phyloP scores from a whole-genome alignment of 805 yeast species.

The Trichomonascus vanleenenianus region DNA sequence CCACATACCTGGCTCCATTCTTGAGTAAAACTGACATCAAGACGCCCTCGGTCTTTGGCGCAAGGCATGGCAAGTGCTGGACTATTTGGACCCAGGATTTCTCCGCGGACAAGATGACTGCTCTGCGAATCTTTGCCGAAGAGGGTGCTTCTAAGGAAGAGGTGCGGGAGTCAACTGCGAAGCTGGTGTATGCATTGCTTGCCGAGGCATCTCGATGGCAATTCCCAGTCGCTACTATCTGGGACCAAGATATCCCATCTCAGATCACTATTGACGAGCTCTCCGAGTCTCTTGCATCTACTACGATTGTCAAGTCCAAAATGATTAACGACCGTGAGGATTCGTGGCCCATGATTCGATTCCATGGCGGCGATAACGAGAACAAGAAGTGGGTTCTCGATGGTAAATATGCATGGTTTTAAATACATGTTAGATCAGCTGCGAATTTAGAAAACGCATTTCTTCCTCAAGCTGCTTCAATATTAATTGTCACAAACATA shows the following conservation, averaged over 20 bases:
- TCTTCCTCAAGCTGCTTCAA: too few relatives aligned
- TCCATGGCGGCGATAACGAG: conserved; percentile 21
- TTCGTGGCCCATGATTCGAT: conserved; percentile 34
- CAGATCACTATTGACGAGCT: conserved; percentile 28
- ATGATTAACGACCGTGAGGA: conserved; percentile 8
- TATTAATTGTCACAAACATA: too few relatives aligned
- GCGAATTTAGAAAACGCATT: not conserved
- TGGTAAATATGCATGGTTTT: conserved; percentile 46
- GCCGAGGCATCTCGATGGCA: conserved; percentile 28
- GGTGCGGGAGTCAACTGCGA: conserved; percentile 28
- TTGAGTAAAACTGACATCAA: conserved; percentile 6
- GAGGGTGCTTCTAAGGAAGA: conserved; percentile 11
- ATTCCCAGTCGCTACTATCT: conserved; percentile 28
- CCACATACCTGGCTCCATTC: conserved; percentile 16
- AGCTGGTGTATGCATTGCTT: conserved; percentile 16
- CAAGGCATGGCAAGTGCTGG: conserved; percentile 17
- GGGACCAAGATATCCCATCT: conserved; percentile 35
- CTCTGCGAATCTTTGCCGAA: conserved; percentile 15
- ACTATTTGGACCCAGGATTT: conserved; percentile 25
- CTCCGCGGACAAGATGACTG: conserved; percentile 14
- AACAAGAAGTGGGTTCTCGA: conserved; percentile 35
- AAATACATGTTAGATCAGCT: not conserved
- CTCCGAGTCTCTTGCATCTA: not conserved
- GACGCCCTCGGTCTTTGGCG: conserved; percentile 21
- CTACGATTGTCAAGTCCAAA: not conserved